phyloP scores from a whole-genome alignment of 1,284 basidiomycete genomes.

The Irpex rosettiformis region DNA sequence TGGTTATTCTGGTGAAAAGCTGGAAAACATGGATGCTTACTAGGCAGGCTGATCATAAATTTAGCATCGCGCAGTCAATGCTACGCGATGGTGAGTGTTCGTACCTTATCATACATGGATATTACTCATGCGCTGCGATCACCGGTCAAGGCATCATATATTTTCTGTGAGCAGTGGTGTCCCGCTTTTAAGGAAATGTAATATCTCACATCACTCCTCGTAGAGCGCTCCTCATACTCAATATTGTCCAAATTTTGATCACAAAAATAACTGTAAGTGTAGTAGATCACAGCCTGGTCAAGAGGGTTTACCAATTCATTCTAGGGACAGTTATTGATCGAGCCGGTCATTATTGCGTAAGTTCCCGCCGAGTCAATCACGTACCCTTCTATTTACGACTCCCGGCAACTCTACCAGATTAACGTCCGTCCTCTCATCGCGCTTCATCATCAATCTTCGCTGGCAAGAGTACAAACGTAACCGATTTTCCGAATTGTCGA shows the following conservation, averaged over 20 bases:
- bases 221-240: not conserved
- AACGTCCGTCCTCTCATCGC: constrained; percentile 4
- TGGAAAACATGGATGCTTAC: too few species aligned
- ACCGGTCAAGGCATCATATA: not conserved
- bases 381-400: not conserved
- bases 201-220: not conserved
- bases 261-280: not conserved
- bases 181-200: not conserved
- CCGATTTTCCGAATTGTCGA: not conserved
- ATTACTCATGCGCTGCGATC: not conserved
- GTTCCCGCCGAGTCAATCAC: not conserved
- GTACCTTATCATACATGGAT: not conserved
- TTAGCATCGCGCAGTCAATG: too few species aligned
- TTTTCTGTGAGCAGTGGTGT: not conserved
- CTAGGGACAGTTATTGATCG: not conserved
- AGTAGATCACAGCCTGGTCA: not conserved
- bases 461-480: not conserved
- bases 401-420: not conserved
- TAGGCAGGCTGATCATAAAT: too few species aligned
- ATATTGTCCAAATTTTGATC: not conserved
- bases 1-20: constrained; percentile 4
- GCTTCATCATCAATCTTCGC: constrained; percentile 6
- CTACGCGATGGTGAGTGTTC: not conserved
- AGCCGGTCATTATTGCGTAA: constrained; percentile 3
- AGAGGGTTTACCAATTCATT: not conserved